phyloP scores from a whole-genome alignment of 1,284 basidiomycete species.

The Singerocomus inundabilis region DNA sequence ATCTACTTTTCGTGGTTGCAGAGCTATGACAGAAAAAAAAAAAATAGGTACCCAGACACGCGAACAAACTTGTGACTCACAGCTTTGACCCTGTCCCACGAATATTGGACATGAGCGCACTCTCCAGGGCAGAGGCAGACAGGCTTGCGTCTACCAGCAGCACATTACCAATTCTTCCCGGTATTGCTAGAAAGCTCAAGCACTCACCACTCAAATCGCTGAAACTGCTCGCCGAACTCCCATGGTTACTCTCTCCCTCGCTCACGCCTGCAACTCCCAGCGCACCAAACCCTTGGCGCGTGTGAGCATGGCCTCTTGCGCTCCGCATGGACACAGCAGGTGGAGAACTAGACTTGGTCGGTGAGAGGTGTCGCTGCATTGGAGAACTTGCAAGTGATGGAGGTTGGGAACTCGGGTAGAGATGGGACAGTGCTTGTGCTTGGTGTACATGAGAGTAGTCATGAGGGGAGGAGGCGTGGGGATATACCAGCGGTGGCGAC shows the following conservation, averaged over 20 bases:
- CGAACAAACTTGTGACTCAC: conserved; percentile 17
- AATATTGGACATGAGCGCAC: conserved; percentile 58
- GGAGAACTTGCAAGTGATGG: conserved; percentile 34
- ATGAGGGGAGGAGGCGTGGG: conserved; percentile 1
- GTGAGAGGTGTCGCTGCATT: conserved; percentile 51
- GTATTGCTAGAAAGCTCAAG: neutral
- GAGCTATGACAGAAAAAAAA: conserved; percentile 36
- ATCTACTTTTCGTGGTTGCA: conserved; percentile 43
- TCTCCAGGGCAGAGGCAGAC: conserved; percentile 72
- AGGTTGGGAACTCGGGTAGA: conserved; percentile 20
- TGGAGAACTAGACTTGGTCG: conserved; percentile 58
- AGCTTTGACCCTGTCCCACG: conserved; percentile 28
- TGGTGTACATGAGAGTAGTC: conserved; percentile 7
- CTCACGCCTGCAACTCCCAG: conserved; percentile 39
- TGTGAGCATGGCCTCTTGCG: conserved; percentile 46
- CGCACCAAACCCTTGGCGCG: conserved; percentile 40
- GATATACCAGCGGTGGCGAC: conserved; percentile 33
- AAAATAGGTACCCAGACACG: neutral
- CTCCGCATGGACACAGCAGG: conserved; percentile 54
- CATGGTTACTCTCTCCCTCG: conserved; percentile 63
- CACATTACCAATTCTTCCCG: conserved; percentile 3
- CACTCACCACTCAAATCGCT: conserved; percentile 76
- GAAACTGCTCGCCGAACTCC: conserved; percentile 74
- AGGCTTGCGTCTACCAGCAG: conserved; percentile 56
- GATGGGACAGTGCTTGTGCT: conserved; percentile 8